A percentile compares a stretch with the other conserved stretches of the same genome.
phyloP scores from a whole-genome alignment of 768 basidiomycete genomes.

The Tulasnella sp. region DNA sequence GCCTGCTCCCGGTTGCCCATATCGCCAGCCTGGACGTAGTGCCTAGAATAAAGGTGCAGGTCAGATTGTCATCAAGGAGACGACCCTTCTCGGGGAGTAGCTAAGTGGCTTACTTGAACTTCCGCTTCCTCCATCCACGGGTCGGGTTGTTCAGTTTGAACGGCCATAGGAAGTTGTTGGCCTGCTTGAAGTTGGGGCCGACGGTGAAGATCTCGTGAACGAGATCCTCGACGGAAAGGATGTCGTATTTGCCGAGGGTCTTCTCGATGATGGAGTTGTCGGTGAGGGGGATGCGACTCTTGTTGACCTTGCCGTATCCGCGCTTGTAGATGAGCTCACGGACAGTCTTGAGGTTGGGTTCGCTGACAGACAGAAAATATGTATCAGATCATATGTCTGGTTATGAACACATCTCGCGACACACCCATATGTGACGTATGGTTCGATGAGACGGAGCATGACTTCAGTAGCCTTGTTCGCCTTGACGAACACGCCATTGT shows the following conservation, averaged over 20 bases:
- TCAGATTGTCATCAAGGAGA: too few species aligned
- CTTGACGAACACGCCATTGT: constrained; percentile 98
- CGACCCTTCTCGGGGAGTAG: background rate
- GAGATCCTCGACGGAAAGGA: constrained; percentile 94
- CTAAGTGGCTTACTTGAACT: constrained; percentile 58
- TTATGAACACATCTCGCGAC: constrained; percentile 24
- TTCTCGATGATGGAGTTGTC: constrained; percentile 92
- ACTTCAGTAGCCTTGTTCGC: constrained; percentile 92
- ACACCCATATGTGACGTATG: constrained; percentile 94
- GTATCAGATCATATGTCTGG: too few species aligned
- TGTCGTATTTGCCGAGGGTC: constrained; percentile 83
- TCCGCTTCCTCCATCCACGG: constrained; percentile 94
- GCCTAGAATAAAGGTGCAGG: constrained; percentile 26
- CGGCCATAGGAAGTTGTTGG: constrained; percentile 94
- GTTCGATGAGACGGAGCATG: constrained; percentile 96
- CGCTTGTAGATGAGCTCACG: constrained; percentile 99
- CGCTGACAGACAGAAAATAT: too few species aligned
- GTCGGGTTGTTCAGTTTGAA: constrained; percentile 99
- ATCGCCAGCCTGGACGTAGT: constrained; percentile 92
- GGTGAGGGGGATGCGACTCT: constrained; percentile 90
- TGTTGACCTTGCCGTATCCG: constrained; percentile 96
- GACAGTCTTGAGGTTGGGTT: constrained; percentile 92
- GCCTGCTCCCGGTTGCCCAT: constrained; percentile 92
- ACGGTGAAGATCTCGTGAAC: constrained; percentile 92
- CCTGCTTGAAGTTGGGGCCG: constrained; percentile 99